Base-by-base conservation (phyloP, 768 basidiomycete genomes). In the Mycena capillaripes region DNA sequence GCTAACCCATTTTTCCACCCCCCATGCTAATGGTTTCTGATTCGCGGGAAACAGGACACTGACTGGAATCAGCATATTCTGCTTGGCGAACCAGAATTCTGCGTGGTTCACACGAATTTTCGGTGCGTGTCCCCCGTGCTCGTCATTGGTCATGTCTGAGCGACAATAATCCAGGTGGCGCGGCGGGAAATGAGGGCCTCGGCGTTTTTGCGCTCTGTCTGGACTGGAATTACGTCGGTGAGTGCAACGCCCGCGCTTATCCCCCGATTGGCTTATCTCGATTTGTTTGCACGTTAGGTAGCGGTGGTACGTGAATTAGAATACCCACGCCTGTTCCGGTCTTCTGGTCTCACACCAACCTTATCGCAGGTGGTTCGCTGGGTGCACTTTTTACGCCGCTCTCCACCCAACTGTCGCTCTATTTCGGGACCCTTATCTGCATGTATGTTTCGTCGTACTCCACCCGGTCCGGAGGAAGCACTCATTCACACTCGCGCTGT, bases 121-220 rank as follows among this genome's bases (percentile, higher is more conserved):
- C 73, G 90, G 90, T 81, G 61, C n/a, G 76, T 53, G 25, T 14
- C 11, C 23, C 56, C 48, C 14, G 21, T 16, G 48, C 30, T 23
- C 40, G 32, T n/a, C 36, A 29, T n/a, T 32, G 53, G 16, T 11
- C 36, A 58, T 14, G 36, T 55, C 9, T 64, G 25, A 44, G 27
- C 32, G 25, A 52, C 58, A 27, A 30, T 30, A 5, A 34, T 29
- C 10, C 32, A 85, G 84, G 84, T 65, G 90, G 90, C 36, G 88
- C 86, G 38, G 86, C 88, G 36, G 90, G 85, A 62, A 90, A 92
- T 62, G 90, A 91, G 77, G 90, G 90, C 9, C 84, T 92, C 48
- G 91, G 90, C 14, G 79, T 88, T 61, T 86, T 92, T 52, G 85
- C 90, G 2, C 77, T 91, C 46, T 90, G 84, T 72, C 80, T 92